Base-by-base conservation (phyloP, 306 rosid genomes). In the Boehmeria nivea region DNA sequence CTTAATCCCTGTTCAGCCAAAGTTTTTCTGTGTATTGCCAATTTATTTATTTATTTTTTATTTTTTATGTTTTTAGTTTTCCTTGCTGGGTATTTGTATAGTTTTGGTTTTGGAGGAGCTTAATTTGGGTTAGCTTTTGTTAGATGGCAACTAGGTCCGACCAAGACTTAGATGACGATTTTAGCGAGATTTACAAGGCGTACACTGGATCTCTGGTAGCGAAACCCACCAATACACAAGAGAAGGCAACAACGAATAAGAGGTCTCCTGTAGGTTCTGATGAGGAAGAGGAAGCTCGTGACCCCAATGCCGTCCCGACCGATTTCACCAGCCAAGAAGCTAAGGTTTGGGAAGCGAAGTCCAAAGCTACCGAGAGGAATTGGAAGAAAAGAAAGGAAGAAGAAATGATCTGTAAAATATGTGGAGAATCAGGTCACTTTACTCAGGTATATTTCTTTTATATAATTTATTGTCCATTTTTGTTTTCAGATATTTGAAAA, bases 381-480 rank as follows among this genome's bases (percentile, higher is more conserved):
- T 93, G 99, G 99, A 93, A 93, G 83, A 93, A 93, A 72, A 81
- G 96, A 54, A 93, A 93, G 70, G 99, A 93, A 52, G 99, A 93
- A 71, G 99, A 93, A 81, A 73, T 93, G 94, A 85, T 93, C 42
- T 93, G 99, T 76, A 93, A 87, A 79, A 78, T 87, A 3, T 93
- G 99, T 36, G 99, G 99, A 57, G 94, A 83, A 71, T 81, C 94
- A 0, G 99, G 99, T 57, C 99, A 93, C 77, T 93, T 87, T 69
- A 93, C 99, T 48, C 99, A 93, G 95, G 99, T 93, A 81, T 43
- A 19, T 13, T 48, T 9, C 14, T 11, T 51, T 12, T 12, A 38
- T 12, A 52, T 63, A 26, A 39, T 57, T 46, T 44, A 8, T 34
- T 45, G 7, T 0, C 19, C n/a, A n/a, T n/a, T n/a, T 43, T 27